Evolutionary conservation across 306 rosid species (phyloP).

Genomic region (Citrullus colocynthis): DNA sequence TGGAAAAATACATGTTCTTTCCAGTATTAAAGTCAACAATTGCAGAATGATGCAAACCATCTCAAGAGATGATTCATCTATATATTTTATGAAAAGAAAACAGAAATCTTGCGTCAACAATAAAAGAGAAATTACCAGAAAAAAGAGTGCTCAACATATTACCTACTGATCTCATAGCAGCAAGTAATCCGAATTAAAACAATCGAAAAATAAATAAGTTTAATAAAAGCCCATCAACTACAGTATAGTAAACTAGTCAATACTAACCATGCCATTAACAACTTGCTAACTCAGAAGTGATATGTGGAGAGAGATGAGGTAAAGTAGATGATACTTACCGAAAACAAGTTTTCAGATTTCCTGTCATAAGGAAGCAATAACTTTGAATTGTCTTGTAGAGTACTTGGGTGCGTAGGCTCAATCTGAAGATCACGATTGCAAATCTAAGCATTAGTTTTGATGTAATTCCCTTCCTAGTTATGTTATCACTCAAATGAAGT

Average conservation of each 20-base stretch:
- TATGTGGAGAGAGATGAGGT: neutral
- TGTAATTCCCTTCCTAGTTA: neutral
- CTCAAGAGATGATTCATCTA: neutral
- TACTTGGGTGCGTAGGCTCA: conserved; percentile 29
- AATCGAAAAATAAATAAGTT: neutral
- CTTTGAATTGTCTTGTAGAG: conserved; percentile 54
- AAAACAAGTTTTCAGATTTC: conserved; percentile 72
- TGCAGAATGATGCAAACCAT: neutral
- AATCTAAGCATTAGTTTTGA: conserved; percentile 6
- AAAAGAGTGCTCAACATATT: neutral
- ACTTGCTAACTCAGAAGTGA: neutral
- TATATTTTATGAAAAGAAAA: neutral
- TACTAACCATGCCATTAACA: neutral
- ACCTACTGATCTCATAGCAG: neutral
- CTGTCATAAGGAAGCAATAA: conserved; percentile 83
- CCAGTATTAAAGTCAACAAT: neutral
- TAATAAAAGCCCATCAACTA: neutral
- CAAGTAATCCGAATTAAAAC: neutral
- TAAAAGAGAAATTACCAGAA: neutral
- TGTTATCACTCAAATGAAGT: neutral
- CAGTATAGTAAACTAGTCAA: neutral
- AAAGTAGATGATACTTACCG: conserved; percentile 38
- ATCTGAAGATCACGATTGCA: conserved; percentile 40
- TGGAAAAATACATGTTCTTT: neutral
- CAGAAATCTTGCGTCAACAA: neutral